These are phyloP conservation scores for Trichoderma sp. DNA, from an alignment of 2,329 filamentous ascomycete genomes.

Conservation along the genomic window DNA sequence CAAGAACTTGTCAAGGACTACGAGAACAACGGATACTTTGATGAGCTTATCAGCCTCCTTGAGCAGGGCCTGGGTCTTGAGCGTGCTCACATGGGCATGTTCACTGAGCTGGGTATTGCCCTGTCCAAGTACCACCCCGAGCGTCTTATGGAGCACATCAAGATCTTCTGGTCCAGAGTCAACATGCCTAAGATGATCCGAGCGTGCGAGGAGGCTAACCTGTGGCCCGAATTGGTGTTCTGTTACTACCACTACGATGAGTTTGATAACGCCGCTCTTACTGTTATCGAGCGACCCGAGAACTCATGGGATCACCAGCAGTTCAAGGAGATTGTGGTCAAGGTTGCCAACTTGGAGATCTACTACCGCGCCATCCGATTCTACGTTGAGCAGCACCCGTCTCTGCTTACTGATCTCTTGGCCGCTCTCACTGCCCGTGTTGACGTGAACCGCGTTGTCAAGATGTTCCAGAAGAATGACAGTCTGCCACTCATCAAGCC, in stretches of 20 bases:
- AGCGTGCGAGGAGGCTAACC: constrained; percentile 87
- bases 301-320: constrained; percentile 99
- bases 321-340: constrained; percentile 98
- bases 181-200: constrained; percentile 97
- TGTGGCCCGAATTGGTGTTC: constrained; percentile 98
- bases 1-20: constrained; percentile 94
- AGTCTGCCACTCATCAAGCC: constrained; percentile 98
- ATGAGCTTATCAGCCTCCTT: constrained; percentile 91
- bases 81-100: constrained; percentile 94
- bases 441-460: constrained; percentile 98
- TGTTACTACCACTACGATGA: constrained; percentile 98
- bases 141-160: constrained; percentile 96
- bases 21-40: constrained; percentile 95
- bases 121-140: constrained; percentile 94
- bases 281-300: constrained; percentile 96
- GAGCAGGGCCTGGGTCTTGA: constrained; percentile 95
- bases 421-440: constrained; percentile 90
- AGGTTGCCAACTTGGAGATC: constrained; percentile 97
- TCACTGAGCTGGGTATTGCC: constrained; percentile 89
- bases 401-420: constrained; percentile 91
- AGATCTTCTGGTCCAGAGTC: constrained; percentile 97
- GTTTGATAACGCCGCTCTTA: constrained; percentile 93
- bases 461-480: constrained; percentile 98
- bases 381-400: constrained; percentile 95
- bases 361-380: constrained; percentile 98